Conservation (phyloP, 2,329 filamentous ascomycete genomes). For the Verticillium nubilum region DNA sequence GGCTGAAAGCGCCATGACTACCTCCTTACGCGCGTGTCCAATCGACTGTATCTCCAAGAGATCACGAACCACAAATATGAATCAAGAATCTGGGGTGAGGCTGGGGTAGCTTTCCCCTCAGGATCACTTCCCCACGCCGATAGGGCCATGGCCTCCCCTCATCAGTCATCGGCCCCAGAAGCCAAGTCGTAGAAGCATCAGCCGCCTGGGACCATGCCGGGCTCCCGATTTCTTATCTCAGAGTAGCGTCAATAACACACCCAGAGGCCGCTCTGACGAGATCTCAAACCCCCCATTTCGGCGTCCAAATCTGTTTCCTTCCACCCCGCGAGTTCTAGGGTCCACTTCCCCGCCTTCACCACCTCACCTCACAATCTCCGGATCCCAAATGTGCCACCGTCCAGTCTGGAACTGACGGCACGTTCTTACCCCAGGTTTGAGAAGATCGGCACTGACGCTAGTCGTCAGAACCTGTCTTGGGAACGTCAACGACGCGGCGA, state of each 20-base stretch:
- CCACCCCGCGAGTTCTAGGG: background rate
- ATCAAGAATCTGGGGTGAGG: background rate
- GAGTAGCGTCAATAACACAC: background rate
- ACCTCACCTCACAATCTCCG: background rate
- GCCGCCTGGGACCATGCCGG: background rate
- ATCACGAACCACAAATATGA: background rate
- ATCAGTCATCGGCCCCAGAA: background rate
- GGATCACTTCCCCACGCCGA: background rate
- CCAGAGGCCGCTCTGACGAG: background rate
- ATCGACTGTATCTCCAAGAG: background rate
- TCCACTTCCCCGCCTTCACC: background rate
- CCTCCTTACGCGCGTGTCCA: background rate
- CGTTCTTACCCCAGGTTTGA: background rate
- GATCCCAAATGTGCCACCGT: background rate
- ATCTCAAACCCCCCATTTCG: background rate
- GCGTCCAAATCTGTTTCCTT: background rate
- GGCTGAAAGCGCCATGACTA: background rate
- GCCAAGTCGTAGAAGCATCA: background rate
- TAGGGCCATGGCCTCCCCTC: background rate
- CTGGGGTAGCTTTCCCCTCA: background rate
- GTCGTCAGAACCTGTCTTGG: background rate
- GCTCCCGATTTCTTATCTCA: background rate
- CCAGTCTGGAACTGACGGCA: background rate
- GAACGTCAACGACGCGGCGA: background rate
- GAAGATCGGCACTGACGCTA: background rate